Conservation (phyloP, 768 basidiomycete genomes). For the Boletus speciosus region DNA sequence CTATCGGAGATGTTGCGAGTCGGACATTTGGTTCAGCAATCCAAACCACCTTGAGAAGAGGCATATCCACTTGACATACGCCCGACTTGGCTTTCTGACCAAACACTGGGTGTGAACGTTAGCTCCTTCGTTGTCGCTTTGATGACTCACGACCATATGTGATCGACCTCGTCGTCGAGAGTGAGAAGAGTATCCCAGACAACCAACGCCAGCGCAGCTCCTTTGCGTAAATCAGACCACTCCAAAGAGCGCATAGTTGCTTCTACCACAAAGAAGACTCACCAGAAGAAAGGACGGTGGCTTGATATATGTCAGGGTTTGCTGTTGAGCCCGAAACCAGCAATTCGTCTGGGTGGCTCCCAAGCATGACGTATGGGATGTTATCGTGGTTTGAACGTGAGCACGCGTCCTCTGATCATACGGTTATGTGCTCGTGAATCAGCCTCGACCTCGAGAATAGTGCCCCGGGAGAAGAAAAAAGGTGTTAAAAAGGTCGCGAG, state of each 20-base stretch:
- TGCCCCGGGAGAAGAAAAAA: background rate
- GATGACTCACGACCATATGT: slow-evolving; percentile 23
- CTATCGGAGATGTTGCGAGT: background rate
- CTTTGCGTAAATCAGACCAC: slow-evolving; percentile 8
- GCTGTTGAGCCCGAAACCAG: background rate
- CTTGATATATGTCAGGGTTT: slow-evolving; percentile 1
- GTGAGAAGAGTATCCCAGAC: slow-evolving; percentile 18
- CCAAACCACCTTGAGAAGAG: slow-evolving; percentile 25
- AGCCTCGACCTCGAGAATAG: background rate
- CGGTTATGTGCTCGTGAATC: background rate
- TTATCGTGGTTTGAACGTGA: background rate
- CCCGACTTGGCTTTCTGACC: slow-evolving; percentile 6
- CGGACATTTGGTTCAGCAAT: slow-evolving; percentile 15
- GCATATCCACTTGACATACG: slow-evolving; percentile 19
- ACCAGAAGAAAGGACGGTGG: slow-evolving; percentile 8
- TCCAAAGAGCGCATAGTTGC: background rate
- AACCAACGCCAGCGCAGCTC: slow-evolving; percentile 5
- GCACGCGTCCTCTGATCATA: background rate
- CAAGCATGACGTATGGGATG: slow-evolving; percentile 1
- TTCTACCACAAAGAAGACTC: background rate
- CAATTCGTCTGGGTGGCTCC: background rate
- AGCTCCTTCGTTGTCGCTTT: background rate
- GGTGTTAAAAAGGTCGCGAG: background rate
- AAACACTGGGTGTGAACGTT: background rate
- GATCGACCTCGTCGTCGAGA: slow-evolving; percentile 13